These are phyloP conservation scores for Santalum album DNA, from an alignment of 164 flowering plant genomes.

Conservation along the genomic window DNA sequence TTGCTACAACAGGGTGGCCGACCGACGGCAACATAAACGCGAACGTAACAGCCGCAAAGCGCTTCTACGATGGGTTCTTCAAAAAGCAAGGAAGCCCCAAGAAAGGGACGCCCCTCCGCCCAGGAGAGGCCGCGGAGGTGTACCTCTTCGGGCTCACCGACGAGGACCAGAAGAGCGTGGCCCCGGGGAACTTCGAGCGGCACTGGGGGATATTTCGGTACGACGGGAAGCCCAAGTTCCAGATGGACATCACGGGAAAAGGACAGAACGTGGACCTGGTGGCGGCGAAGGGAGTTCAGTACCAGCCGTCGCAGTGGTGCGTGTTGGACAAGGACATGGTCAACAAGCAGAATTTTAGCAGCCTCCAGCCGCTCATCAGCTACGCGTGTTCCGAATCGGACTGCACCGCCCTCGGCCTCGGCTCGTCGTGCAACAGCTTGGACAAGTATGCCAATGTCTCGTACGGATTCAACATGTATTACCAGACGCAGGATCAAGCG, in stretches of 20 bases:
- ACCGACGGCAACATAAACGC: conserved; percentile 68
- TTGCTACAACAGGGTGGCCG: too few species aligned
- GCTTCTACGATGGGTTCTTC: conserved; percentile 71
- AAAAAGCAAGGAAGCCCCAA: conserved; percentile 43
- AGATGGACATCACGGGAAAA: conserved; percentile 53
- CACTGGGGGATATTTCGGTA: conserved; percentile 88
- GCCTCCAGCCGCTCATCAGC: conserved; percentile 28
- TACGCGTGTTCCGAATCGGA: conserved; percentile 65
- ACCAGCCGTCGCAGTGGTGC: conserved; percentile 63
- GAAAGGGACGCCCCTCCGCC: conserved; percentile 72
- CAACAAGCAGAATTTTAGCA: conserved; percentile 12
- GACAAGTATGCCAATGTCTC: conserved; percentile 49
- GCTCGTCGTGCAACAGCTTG: conserved; percentile 51
- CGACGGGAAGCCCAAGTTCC: conserved; percentile 80
- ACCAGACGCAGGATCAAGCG: conserved; percentile 60
- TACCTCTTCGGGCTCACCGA: conserved; percentile 68
- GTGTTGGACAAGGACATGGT: conserved; percentile 26
- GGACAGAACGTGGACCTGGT: conserved; percentile 41
- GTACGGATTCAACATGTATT: conserved; percentile 77
- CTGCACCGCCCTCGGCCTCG: conserved; percentile 64
- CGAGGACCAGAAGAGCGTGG: conserved; percentile 73
- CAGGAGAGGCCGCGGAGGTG: conserved; percentile 54
- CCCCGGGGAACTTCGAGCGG: conserved; percentile 80
- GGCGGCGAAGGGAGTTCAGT: conserved; percentile 54
- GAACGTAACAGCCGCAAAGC: conserved; percentile 32